Evolutionary conservation across 1,284 basidiomycete genomes (phyloP), one percentile per base, ranked within the genome.

Genomic region (Cryptococcus sp.): DNA sequence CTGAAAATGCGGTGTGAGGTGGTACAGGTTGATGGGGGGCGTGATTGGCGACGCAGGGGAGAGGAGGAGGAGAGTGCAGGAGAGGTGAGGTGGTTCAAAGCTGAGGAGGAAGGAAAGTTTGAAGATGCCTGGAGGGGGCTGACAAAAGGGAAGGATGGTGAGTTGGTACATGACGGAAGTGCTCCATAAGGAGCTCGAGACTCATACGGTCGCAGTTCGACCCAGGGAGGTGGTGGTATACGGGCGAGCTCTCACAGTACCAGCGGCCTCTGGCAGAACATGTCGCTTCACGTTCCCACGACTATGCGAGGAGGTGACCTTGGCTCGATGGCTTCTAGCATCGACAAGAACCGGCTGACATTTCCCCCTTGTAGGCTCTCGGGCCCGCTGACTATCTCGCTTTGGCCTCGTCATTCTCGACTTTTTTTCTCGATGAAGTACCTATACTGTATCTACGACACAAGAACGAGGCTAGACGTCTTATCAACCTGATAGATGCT

Each of bases 401-500:
- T 0, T 73, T 88, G 9, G 82, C 84, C 0, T 83, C 82, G 0
- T 81, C 79, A 1, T 86, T 81, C 63, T 79, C 80, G 55, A 85
- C 83, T 0, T 75, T 87, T 53, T 79, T 83, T 60, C 79, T 88
- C 52, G 82, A 83, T 47, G 76, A 81, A 37, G 81, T 87, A 18
- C 85, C 86, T 0, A 64, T 84, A 33, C 78, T 88, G 2, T 79
- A 79, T 13, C 74, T 87, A 3, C 67, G 66, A 39, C 61, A 72
- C 57, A 88, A 87, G 78, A 86, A 88, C 70, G 83, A 87, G 73
- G 86, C 86, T 3, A 76, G 85, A 12, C 77, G 86, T 3, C 82
- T 88, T 70, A 88, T 88, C 67, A 87, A 85, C 13, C 79, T 88
- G 52, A 82, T 88, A 42, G 87, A 88, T 64, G 85, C 86, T 0